Evolutionary conservation across 352 stramenopile genomes (phyloP).

Genomic region (Phytophthora megakarya): DNA sequence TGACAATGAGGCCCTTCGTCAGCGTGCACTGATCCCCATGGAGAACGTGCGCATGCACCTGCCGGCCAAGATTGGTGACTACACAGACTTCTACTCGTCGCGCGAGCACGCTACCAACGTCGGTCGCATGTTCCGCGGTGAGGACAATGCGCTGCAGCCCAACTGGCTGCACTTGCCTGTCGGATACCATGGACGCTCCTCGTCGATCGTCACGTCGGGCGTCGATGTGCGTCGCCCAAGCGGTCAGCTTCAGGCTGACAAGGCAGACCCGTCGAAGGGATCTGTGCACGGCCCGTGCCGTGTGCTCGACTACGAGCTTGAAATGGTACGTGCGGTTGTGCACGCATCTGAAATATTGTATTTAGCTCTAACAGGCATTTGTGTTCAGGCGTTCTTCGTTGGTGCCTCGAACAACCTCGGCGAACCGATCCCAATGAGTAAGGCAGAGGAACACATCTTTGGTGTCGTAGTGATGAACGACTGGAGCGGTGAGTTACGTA

Average conservation of each 20-base stretch:
- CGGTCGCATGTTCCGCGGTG: slow-evolving; percentile 92
- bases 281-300: slow-evolving; percentile 90
- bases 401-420: slow-evolving; percentile 88
- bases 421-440: slow-evolving; percentile 86
- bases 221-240: slow-evolving; percentile 83
- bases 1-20: slow-evolving; percentile 76
- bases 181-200: slow-evolving; percentile 96
- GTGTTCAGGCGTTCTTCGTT: slow-evolving; percentile 91
- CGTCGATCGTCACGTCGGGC: slow-evolving; percentile 90
- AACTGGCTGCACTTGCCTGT: slow-evolving; percentile 98
- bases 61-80: slow-evolving; percentile 94
- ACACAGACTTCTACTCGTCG: slow-evolving; percentile 98
- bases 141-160: slow-evolving; percentile 96
- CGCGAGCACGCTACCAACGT: slow-evolving; percentile 97
- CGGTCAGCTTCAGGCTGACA: slow-evolving; percentile 93
- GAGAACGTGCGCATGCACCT: slow-evolving; percentile 89
- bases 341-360: not conserved
- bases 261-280: slow-evolving; percentile 90
- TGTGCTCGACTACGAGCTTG: slow-evolving; percentile 97
- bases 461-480: slow-evolving; percentile 98
- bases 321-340: slow-evolving; percentile 67
- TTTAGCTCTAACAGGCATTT: not conserved
- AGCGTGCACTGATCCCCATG: slow-evolving; percentile 82
- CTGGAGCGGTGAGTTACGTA: slow-evolving; percentile 88
- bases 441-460: slow-evolving; percentile 96